Evolutionary conservation across 192 early-diverging fungal species (phyloP), one percentile per base, ranked within the genome.

Genomic region (Umbelopsis sp.): DNA sequence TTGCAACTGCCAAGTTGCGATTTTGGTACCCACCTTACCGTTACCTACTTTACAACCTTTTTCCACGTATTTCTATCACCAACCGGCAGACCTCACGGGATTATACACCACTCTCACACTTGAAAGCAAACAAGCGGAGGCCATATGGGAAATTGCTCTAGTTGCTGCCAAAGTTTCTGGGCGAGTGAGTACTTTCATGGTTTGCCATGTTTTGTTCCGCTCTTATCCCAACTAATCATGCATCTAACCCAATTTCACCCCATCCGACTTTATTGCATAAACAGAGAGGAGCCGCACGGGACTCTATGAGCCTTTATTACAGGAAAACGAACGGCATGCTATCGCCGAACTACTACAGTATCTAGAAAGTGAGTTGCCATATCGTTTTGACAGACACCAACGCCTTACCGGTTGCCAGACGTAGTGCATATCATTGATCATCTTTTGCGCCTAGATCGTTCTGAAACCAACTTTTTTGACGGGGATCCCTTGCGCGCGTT

Each of bases 391-490:
- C 37, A 10, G 37, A 41, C 2, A 10, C 52, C 37, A 37, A 16
- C 46, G 46, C 45, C 50, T 9, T 46, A 25, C 35, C 23, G 25
- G 1, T 33, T 5, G 6, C 41, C 45, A n/a, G 27, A 53, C 25
- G 35, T 3, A 23, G 52, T 9, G 41, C 73, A 47, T 35, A 47
- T 64, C 71, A 64, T 12, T 66, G 5, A 23, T 15, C 23, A 27
- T 4, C 18, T 48, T 69, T 66, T 52, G 37, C 35, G 33, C 47
- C 21, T 80, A 92, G 91, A 92, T 70, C 90, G 92, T 41, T 85
- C 84, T 44, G 88, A 90, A 50, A 90, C 90, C 49, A 91, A 92
- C 80, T 95, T 95, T 67, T 95, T 90, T 71, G 89, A 93, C 51
- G 92, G 92, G 4, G 90, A 92, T 58, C 90, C 92, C 47, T 83